Evolutionary conservation across 2,329 filamentous ascomycete genomes (phyloP).

Genomic region (Beauveria brongniartii): DNA sequence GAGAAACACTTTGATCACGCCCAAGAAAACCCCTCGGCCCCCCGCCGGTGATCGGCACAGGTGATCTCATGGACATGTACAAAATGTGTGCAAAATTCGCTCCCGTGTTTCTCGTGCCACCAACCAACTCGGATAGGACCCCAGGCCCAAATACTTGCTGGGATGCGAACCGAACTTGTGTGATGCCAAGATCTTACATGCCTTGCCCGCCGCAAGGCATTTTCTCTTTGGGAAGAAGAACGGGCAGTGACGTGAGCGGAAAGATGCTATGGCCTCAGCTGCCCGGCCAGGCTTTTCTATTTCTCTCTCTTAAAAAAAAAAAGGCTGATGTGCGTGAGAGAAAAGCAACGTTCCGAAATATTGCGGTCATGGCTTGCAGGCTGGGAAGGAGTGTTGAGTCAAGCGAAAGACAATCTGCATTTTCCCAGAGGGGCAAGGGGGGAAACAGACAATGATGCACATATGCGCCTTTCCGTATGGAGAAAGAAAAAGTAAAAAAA

Average conservation of each 20-base stretch:
- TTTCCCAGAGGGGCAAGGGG: neutral
- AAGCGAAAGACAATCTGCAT: neutral
- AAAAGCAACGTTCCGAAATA: constrained; percentile 1
- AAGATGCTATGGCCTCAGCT: neutral
- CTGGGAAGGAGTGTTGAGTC: neutral
- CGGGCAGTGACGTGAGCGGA: too few species aligned
- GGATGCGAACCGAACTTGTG: too few species aligned
- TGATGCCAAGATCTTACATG: too few species aligned
- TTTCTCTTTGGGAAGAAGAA: neutral
- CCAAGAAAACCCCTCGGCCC: too few species aligned
- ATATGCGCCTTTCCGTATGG: neutral
- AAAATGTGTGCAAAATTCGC: too few species aligned
- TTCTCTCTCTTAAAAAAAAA: neutral
- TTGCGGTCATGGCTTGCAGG: neutral
- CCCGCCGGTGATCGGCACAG: too few species aligned
- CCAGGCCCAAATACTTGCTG: too few species aligned
- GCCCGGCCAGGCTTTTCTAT: neutral
- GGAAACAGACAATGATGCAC: neutral
- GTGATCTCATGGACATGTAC: too few species aligned
- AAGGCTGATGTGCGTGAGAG: neutral
- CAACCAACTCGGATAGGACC: too few species aligned
- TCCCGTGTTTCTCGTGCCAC: too few species aligned
- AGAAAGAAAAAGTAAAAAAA: neutral
- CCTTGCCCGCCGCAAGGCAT: too few species aligned
- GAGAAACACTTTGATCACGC: too few species aligned